These are phyloP conservation scores for Physcomitrium patens DNA, from an alignment of 225 moss, liverwort and hornwort genomes.

Conservation along the genomic window DNA sequence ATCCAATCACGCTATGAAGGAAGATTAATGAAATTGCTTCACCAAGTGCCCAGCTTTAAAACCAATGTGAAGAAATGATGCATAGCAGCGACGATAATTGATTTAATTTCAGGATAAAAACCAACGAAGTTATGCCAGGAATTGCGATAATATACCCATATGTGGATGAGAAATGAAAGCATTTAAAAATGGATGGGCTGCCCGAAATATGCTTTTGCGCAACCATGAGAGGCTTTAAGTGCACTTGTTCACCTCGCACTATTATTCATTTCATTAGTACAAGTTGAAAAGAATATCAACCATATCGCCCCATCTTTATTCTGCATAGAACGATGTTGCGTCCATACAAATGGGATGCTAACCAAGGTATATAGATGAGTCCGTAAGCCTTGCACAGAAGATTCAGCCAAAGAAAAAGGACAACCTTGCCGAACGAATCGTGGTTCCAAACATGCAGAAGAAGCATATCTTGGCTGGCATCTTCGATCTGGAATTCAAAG, in stretches of 20 bases:
- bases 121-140: no score
- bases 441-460: constrained; percentile 83
- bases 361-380: neutral
- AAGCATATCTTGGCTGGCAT: constrained; percentile 78
- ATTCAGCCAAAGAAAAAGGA: constrained; percentile 14
- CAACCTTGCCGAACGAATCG: constrained; percentile 83
- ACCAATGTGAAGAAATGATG: no score
- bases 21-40: no score
- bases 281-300: constrained; percentile 17
- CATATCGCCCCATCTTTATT: neutral
- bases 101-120: no score
- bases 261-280: neutral
- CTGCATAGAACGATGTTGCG: neutral
- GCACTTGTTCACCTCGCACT: neutral
- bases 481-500: constrained; percentile 62
- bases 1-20: no score
- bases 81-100: no score
- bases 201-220: no score
- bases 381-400: neutral
- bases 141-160: no score
- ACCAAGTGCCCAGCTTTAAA: no score
- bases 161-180: no score
- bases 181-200: no score
- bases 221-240: neutral
- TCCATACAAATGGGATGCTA: neutral